phyloP scores from a whole-genome alignment of 306 rosid species.

The Ormosia emarginata region DNA sequence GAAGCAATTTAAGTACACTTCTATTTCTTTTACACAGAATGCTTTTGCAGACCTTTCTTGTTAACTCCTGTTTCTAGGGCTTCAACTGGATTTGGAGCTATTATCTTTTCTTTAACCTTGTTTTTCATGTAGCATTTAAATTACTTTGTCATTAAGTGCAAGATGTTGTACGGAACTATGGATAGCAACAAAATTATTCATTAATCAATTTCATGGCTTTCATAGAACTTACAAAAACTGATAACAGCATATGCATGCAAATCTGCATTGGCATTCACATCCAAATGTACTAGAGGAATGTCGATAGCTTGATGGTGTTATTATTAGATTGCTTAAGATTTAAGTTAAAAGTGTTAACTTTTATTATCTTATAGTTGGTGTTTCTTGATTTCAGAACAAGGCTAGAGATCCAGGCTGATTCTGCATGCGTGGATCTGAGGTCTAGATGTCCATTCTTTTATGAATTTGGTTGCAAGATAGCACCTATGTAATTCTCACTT shows the following conservation, averaged over 20 bases:
- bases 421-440: slow-evolving; percentile 72
- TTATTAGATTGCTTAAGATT: not conserved
- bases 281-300: not conserved
- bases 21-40: not conserved
- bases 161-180: slow-evolving; percentile 6
- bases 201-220: not conserved
- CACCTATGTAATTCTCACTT: slow-evolving; percentile 63
- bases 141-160: not conserved
- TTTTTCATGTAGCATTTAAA: not conserved
- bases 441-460: slow-evolving; percentile 79
- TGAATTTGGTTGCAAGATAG: slow-evolving; percentile 96
- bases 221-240: not conserved
- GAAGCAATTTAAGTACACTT: slow-evolving; percentile 13
- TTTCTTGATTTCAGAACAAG: slow-evolving; percentile 61
- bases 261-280: slow-evolving; percentile 3
- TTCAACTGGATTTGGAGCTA: not conserved
- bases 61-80: not conserved
- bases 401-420: slow-evolving; percentile 87
- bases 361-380: slow-evolving; percentile 21
- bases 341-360: not conserved
- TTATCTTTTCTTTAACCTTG: not conserved
- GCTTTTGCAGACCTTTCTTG: not conserved
- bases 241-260: not conserved
- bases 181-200: not conserved
- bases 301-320: not conserved